phyloP scores from a whole-genome alignment of 176 grass and related monocot genomes.

The Chloris gayana region DNA sequence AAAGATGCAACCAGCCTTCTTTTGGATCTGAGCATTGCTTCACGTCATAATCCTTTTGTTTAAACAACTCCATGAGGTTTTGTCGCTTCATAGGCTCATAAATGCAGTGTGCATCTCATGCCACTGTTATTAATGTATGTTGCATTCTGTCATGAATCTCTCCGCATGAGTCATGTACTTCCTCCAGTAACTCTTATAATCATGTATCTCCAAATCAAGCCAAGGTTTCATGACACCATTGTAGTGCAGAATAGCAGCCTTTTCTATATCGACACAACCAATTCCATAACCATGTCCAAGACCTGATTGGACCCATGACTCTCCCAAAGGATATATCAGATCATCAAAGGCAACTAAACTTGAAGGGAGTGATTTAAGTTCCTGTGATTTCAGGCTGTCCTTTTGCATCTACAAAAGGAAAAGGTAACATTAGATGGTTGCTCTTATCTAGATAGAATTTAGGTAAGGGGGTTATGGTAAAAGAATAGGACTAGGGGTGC shows the following conservation, averaged over 20 bases:
- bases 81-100: background rate
- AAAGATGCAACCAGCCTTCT: background rate
- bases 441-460: too few species aligned
- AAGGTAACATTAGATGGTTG: background rate
- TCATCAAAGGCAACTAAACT: slow-evolving; percentile 70
- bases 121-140: slow-evolving; percentile 47
- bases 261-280: slow-evolving; percentile 30
- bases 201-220: slow-evolving; percentile 67
- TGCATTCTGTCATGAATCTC: slow-evolving; percentile 69
- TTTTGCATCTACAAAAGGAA: slow-evolving; percentile 44
- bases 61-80: slow-evolving; percentile 27
- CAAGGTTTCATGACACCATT: slow-evolving; percentile 88
- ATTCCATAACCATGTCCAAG: slow-evolving; percentile 67
- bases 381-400: slow-evolving; percentile 41
- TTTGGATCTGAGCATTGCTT: background rate
- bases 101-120: background rate
- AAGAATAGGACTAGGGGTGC: too few species aligned
- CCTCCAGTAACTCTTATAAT: slow-evolving; percentile 64
- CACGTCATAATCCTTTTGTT: background rate
- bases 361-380: slow-evolving; percentile 46
- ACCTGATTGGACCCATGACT: slow-evolving; percentile 61
- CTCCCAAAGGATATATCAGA: slow-evolving; percentile 61
- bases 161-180: slow-evolving; percentile 60
- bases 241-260: slow-evolving; percentile 55
- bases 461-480: too few species aligned